Percentiles rank a stretch among this genome's conserved stretches.
Conservation (phyloP, 345 rosid genomes). For the Euphorbia peplus region DNA sequence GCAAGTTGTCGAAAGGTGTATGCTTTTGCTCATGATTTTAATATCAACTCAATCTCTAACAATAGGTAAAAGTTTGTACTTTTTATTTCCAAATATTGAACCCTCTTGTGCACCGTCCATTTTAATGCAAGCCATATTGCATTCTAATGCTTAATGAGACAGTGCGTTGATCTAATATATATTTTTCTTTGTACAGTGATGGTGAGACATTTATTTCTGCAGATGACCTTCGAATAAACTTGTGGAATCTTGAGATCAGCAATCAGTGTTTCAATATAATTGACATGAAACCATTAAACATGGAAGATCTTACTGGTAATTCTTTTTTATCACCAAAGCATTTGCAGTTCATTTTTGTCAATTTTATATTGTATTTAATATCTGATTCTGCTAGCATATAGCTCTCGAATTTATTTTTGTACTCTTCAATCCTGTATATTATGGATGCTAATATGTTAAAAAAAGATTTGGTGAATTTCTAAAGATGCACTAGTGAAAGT, state of each 20-base stretch:
- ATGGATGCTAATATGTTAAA: no score
- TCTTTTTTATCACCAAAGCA: background rate
- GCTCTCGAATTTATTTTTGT: background rate
- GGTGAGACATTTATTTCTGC: conserved; percentile 71
- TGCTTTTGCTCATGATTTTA: conserved; percentile 70
- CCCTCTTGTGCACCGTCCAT: background rate
- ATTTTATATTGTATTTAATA: background rate
- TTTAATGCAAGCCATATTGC: background rate
- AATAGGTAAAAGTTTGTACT: conserved; percentile 60
- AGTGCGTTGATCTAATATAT: background rate
- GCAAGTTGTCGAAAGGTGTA: conserved; percentile 60
- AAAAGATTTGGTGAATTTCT: no score
- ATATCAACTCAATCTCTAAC: conserved; percentile 85
- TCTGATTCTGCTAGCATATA: background rate
- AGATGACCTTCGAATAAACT: conserved; percentile 62
- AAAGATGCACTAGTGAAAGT: no score
- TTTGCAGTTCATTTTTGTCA: background rate
- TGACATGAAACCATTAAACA: conserved; percentile 60
- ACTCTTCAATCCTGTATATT: no score
- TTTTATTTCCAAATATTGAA: conserved; percentile 4
- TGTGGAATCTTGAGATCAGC: conserved; percentile 68
- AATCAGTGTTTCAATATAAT: conserved; percentile 60
- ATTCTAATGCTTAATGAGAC: background rate
- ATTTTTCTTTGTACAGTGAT: conserved; percentile 43
- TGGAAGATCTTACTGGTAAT: conserved; percentile 71